Conservation (phyloP, 2,329 filamentous ascomycete species). For the Bipolaris sorokiniana region DNA sequence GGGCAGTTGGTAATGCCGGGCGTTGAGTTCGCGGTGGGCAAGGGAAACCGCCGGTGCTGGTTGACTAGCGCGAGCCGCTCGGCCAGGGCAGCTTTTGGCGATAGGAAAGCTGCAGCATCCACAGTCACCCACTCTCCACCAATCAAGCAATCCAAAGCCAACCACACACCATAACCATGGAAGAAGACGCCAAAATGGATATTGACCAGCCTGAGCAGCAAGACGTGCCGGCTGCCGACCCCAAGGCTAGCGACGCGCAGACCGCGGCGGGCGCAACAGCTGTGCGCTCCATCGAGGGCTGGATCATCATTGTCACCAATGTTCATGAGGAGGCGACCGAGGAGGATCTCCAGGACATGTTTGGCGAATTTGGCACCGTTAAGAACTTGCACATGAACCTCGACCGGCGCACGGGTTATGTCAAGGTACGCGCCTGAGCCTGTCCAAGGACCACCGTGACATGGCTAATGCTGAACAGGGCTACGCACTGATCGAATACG, state of each 20-base stretch:
- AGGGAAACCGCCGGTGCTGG: constrained; percentile 3
- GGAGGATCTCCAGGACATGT: constrained; percentile 80
- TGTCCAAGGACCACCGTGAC: neutral
- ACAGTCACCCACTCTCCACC: neutral
- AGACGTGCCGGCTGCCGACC: constrained; percentile 48
- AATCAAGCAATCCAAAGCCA: constrained; percentile 9
- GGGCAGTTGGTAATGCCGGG: neutral
- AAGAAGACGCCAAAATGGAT: constrained; percentile 56
- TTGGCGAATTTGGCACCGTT: constrained; percentile 84
- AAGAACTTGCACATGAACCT: constrained; percentile 86
- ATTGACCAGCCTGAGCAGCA: constrained; percentile 49
- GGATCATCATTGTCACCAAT: constrained; percentile 87
- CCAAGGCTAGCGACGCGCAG: constrained; percentile 69
- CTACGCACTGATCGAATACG: constrained; percentile 84
- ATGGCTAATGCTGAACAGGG: constrained; percentile 59
- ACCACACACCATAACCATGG: constrained; percentile 44
- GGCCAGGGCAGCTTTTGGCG: constrained; percentile 17
- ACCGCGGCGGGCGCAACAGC: constrained; percentile 77
- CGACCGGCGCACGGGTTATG: constrained; percentile 81
- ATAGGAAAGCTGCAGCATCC: constrained; percentile 5
- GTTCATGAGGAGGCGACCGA: constrained; percentile 87
- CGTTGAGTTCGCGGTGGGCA: constrained; percentile 3
- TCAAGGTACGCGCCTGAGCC: constrained; percentile 67
- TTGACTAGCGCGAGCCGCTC: constrained; percentile 14
- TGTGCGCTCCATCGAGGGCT: constrained; percentile 85